Evolutionary conservation across 179 eudicot species (phyloP).

Genomic region (Vitellaria paradoxa): DNA sequence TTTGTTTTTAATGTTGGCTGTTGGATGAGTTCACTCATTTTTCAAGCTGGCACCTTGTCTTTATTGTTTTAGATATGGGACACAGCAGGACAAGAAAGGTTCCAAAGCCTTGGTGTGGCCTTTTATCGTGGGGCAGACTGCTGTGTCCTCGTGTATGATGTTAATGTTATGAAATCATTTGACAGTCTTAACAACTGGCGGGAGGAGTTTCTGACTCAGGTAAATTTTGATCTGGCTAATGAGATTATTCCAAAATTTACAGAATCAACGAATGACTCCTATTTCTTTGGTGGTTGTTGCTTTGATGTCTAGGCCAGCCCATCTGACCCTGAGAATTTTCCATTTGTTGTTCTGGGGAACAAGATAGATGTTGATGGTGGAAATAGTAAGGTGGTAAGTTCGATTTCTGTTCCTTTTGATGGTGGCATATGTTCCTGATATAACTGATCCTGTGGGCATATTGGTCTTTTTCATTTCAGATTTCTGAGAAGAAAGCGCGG

Average conservation of each 20-base stretch:
- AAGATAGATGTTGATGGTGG: conserved; percentile 72
- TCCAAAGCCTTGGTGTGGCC: no score
- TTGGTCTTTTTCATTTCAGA: conserved; percentile 31
- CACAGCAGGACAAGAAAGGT: no score
- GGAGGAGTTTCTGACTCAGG: conserved; percentile 58
- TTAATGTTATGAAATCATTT: conserved; percentile 53
- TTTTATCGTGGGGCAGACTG: no score
- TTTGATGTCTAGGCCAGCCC: conserved; percentile 51
- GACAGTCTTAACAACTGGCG: conserved; percentile 57
- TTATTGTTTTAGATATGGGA: conserved; percentile 40
- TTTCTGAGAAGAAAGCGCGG: conserved; percentile 74
- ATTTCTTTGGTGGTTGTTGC: background rate
- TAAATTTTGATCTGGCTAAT: conserved; percentile 3
- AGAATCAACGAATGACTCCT: background rate
- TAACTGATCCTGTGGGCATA: background rate
- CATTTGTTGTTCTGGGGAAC: conserved; percentile 42
- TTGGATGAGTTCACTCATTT: background rate
- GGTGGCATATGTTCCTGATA: background rate
- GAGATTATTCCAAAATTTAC: background rate
- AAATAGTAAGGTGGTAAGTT: conserved; percentile 60
- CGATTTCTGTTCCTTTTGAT: conserved; percentile 1
- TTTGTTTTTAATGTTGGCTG: background rate
- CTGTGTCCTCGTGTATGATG: conserved; percentile 6
- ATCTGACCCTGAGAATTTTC: conserved; percentile 54
- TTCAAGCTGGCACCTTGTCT: background rate